Evolutionary conservation across 768 basidiomycete species (phyloP), one percentile per base, ranked within the genome.

Genomic region (Rossbeevera mucosa): DNA sequence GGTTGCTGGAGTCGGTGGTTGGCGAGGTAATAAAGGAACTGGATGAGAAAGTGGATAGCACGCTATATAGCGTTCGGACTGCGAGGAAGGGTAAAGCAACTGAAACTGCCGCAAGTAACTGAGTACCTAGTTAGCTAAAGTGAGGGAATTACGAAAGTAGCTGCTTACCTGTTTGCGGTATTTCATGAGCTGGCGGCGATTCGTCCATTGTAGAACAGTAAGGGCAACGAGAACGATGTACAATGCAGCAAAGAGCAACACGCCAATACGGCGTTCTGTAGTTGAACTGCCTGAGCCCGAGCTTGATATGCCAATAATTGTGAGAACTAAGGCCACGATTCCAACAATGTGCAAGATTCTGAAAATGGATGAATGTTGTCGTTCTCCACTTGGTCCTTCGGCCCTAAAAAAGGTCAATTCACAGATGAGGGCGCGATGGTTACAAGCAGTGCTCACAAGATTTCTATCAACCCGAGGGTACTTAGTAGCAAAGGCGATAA

Each of bases 21-120:
- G 57, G 30, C 26, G 56, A 11, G 16, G 3, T 72, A 44, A 74
- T 60, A 12, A 74, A 71, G 14, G 83, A 70, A 20, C 45, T 50
- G 18, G 68, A 66, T 40, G 83, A 82, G 71, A 78, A 86, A 6
- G 77, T 77, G 24, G 78, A 73, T 38, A 87, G 73, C 30, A 87
- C 67, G 41, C 76, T 73, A 60, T 86, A 87, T 4, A 68, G 21
- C 13, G 62, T 50, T 11, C 67, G 67, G 29, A 80, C 76, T 16
- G 77, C 79, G 28, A 88, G 71, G 67, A 85, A 80, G 5, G 83
- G 83, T 13, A 87, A 69, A 8, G 80, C 82, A 44, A 69, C 24
- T 20, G 80, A 71, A 42, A 85, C 67, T 24, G 81, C 83, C 25
- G 60, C 56, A 36, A 88, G 74, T 13, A 88, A 72, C 86, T 87